phyloP scores from a whole-genome alignment of 2,329 filamentous ascomycete species.

The Microdochium trichocladiopsis region DNA sequence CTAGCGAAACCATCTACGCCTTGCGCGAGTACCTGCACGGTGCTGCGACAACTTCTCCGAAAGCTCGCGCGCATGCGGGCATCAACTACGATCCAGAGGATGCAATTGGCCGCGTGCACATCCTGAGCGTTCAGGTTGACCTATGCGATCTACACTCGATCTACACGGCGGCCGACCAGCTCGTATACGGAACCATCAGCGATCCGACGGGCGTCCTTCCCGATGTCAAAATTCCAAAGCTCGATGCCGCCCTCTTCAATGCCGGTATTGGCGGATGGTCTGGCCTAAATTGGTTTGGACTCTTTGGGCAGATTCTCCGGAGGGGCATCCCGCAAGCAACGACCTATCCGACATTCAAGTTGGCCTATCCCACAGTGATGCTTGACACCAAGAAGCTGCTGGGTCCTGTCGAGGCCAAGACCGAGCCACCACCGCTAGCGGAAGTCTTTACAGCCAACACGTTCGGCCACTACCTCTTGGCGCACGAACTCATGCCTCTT shows the following conservation, averaged over 20 bases:
- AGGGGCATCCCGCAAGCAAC: constrained; percentile 56
- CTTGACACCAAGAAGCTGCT: constrained; percentile 30
- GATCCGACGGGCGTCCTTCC: constrained; percentile 30
- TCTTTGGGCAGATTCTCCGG: constrained; percentile 47
- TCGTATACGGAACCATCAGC: constrained; percentile 35
- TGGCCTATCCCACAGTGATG: constrained; percentile 41
- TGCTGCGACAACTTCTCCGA: constrained; percentile 29
- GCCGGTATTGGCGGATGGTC: constrained; percentile 84
- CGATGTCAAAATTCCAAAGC: constrained; percentile 52
- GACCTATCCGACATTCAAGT: constrained; percentile 76
- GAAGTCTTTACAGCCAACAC: constrained; percentile 86
- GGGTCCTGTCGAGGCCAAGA: constrained; percentile 7
- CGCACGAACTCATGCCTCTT: constrained; percentile 71
- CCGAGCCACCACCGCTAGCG: constrained; percentile 56
- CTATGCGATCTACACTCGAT: constrained; percentile 51
- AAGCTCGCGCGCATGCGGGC: constrained; percentile 29
- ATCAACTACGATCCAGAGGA: constrained; percentile 30
- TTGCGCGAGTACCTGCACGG: constrained; percentile 57
- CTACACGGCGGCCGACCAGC: constrained; percentile 36
- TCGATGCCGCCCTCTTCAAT: constrained; percentile 79
- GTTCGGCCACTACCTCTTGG: constrained; percentile 90
- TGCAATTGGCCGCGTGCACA: constrained; percentile 44
- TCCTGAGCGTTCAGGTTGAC: constrained; percentile 52
- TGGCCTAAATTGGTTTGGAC: constrained; percentile 62
- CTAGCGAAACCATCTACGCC: constrained; percentile 59